A percentile compares a stretch with the other conserved stretches of the same genome.
Conservation (phyloP, 2,329 filamentous ascomycete species). For the Fonsecaea pugnacius region DNA sequence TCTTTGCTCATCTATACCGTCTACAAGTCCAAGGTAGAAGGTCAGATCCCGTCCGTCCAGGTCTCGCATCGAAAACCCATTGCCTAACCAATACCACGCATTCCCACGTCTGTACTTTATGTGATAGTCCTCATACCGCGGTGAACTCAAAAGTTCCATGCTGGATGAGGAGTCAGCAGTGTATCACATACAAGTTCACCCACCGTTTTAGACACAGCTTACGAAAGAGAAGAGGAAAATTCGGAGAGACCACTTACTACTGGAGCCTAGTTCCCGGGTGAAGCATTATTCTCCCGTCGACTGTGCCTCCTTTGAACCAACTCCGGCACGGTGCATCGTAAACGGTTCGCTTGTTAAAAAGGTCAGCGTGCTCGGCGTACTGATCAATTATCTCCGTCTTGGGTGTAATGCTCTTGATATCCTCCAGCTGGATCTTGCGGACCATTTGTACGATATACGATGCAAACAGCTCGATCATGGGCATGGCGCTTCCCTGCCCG, state of each 20-base stretch:
- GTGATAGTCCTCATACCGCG: constrained; percentile 27
- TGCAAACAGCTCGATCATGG: constrained; percentile 24
- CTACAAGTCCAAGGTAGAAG: constrained; percentile 18
- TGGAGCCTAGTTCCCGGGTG: too few species aligned
- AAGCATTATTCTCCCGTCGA: constrained; percentile 41
- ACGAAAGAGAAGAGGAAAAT: too few species aligned
- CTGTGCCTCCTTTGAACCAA: constrained; percentile 14
- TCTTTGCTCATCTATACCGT: neutral
- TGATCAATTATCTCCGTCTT: constrained; percentile 39
- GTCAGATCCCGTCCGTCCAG: constrained; percentile 21
- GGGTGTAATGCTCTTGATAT: constrained; percentile 40
- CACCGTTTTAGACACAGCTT: too few species aligned
- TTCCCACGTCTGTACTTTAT: constrained; percentile 37
- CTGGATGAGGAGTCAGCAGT: too few species aligned
- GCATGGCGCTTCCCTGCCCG: constrained; percentile 32
- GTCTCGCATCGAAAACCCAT: constrained; percentile 44
- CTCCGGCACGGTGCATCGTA: constrained; percentile 16
- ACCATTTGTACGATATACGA: constrained; percentile 26
- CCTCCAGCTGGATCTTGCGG: constrained; percentile 37
- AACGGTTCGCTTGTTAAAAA: constrained; percentile 41
- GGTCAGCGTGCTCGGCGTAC: constrained; percentile 40
- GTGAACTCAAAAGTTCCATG: constrained; percentile 15
- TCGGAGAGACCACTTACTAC: too few species aligned
- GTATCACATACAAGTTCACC: too few species aligned
- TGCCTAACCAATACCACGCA: constrained; percentile 47